Evolutionary conservation across 1,284 basidiomycete genomes (phyloP).

Genomic region (Lentinus polychrous): DNA sequence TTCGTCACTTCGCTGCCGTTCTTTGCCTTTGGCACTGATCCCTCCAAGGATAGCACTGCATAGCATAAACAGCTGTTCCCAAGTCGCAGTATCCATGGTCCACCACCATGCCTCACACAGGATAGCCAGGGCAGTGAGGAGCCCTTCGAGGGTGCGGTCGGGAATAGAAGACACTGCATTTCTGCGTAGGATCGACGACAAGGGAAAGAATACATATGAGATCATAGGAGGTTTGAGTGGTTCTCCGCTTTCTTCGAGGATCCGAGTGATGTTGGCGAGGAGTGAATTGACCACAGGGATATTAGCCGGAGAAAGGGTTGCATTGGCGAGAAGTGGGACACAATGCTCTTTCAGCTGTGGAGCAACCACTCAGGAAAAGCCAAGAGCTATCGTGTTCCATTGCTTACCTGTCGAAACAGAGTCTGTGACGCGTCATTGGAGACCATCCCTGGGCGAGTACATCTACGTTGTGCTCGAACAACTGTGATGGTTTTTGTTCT

Average conservation of each 20-base stretch:
- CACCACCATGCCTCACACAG: slow-evolving; percentile 79
- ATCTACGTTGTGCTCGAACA: no score
- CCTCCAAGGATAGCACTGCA: slow-evolving; percentile 63
- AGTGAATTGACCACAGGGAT: slow-evolving; percentile 44
- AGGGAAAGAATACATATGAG: slow-evolving; percentile 81
- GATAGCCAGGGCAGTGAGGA: slow-evolving; percentile 54
- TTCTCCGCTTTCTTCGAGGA: slow-evolving; percentile 38
- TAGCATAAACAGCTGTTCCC: slow-evolving; percentile 85
- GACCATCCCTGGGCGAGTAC: background rate
- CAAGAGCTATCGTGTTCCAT: background rate
- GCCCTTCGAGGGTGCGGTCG: slow-evolving; percentile 71
- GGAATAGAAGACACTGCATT: slow-evolving; percentile 63
- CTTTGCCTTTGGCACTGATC: slow-evolving; percentile 52
- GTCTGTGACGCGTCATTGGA: slow-evolving; percentile 4
- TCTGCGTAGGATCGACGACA: slow-evolving; percentile 76
- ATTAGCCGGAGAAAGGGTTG: slow-evolving; percentile 48
- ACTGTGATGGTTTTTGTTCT: no score
- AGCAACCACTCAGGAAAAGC: background rate
- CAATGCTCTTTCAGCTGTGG: slow-evolving; percentile 70
- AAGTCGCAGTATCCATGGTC: slow-evolving; percentile 52
- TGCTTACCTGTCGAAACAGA: slow-evolving; percentile 8
- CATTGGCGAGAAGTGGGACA: slow-evolving; percentile 68
- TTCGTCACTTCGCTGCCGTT: slow-evolving; percentile 65
- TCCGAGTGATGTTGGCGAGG: slow-evolving; percentile 44
- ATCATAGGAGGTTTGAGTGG: slow-evolving; percentile 59